Conservation (phyloP, 176 grass and related monocot species). For the Bothriochloa decipiens region DNA sequence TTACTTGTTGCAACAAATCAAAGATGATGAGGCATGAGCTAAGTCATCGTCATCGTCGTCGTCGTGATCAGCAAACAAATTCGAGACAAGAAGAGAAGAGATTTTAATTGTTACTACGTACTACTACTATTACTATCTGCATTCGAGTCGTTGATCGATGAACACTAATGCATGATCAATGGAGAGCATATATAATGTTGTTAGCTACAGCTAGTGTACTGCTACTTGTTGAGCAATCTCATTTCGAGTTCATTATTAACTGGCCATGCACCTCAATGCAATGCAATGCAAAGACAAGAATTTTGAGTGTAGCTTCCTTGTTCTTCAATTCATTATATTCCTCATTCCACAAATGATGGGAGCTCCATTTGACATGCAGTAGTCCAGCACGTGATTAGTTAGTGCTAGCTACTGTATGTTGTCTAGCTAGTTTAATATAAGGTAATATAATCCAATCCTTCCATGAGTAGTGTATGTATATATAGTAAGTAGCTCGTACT, state of each 20-base stretch:
- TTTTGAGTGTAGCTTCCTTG: conserved; percentile 36
- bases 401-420: background rate
- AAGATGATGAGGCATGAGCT: conserved; percentile 38
- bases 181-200: conserved; percentile 29
- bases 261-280: conserved; percentile 35
- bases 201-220: conserved; percentile 46
- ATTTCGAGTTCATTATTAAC: conserved; percentile 27
- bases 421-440: background rate
- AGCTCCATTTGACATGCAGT: conserved; percentile 35
- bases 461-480: conserved; percentile 1
- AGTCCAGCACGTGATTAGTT: conserved; percentile 38
- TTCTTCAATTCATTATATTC: background rate
- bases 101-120: conserved; percentile 35
- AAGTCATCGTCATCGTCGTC: conserved; percentile 21
- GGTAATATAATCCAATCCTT: background rate
- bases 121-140: background rate
- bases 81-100: conserved; percentile 19
- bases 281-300: conserved; percentile 22
- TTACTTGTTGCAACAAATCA: conserved; percentile 33
- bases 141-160: conserved; percentile 30
- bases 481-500: conserved; percentile 6
- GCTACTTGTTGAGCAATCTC: conserved; percentile 21
- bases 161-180: conserved; percentile 44
- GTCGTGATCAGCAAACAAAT: conserved; percentile 37
- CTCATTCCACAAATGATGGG: conserved; percentile 36